Evolutionary conservation across 805 yeast species (phyloP), one percentile per base, ranked within the genome.

Genomic region (Starmerella gropengiesseri): DNA sequence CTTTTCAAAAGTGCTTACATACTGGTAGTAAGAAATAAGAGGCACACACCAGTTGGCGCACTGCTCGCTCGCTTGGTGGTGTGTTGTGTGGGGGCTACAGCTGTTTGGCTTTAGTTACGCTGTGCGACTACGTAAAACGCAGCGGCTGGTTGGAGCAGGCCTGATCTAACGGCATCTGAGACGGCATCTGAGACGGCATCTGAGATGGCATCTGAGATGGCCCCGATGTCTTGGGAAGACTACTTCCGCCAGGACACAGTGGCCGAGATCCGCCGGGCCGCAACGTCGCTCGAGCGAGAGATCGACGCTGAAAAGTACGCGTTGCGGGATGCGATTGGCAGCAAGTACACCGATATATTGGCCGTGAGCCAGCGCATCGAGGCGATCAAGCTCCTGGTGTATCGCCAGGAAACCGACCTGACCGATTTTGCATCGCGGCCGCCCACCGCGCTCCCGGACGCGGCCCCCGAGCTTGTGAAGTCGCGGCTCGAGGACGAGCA

Each of bases 291-390:
- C 11, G 47, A 45, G 3, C 19, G 33, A 12, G 39, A 39, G 27
- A 11, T 31, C n/a, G n/a, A 29, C 7, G 14, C 16, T 13, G 52
- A 49, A 21, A 7, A 26, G 3, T 23, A 5, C 12, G 37, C 19
- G 19, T 23, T 42, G 17, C 46, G 36, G 5, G 27, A 17, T 4
- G 37, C 19, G 20, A 43, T 50, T 2, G 55, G 55, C 14, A 38
- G 37, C 16, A 34, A 28, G 32, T 41, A 43, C 28, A 34, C 41
- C 4, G 51, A 51, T 7, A 26, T 51, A 11, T 20, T 51, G 4
- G 27, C 40, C 7, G 31, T 51, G 9, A 34, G 49, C 7, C 46
- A 43, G 17, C 34, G 50, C 3, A 31, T 48, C 23, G 52, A 40
- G 14, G 18, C 46, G 21, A 22, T 43, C 5, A 32, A 21, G 17